phyloP scores from a whole-genome alignment of 345 rosid genomes.

The Ceriops zippeliana region DNA sequence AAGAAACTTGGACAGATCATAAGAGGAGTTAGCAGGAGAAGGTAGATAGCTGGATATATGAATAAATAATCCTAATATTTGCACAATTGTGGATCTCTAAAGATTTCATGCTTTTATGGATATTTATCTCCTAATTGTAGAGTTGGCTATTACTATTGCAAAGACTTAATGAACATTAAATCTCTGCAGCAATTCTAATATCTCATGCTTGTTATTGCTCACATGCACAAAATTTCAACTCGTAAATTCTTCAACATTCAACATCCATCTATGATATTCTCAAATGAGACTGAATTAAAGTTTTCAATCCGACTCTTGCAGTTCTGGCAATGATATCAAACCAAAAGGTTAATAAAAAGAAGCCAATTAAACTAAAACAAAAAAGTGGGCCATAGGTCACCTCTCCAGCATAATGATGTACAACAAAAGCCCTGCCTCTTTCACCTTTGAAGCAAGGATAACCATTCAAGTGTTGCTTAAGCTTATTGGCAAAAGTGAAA shows the following conservation, averaged over 20 bases:
- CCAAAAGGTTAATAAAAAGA: not conserved
- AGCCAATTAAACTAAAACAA: not conserved
- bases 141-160: no score
- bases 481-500: constrained; percentile 83
- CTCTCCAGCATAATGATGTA: constrained; percentile 92
- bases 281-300: not conserved
- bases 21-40: no score
- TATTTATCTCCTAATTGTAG: no score
- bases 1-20: no score
- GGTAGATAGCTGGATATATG: no score
- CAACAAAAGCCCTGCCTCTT: constrained; percentile 75
- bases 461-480: constrained; percentile 69
- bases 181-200: no score
- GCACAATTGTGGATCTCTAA: no score
- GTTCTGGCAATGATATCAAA: not conserved
- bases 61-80: no score
- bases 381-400: constrained; percentile 35
- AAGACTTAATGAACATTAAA: no score
- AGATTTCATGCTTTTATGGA: no score
- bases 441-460: constrained; percentile 77
- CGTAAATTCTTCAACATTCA: not conserved
- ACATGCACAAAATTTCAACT: not conserved
- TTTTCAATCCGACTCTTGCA: not conserved
- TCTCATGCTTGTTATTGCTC: no score
- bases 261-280: not conserved